A percentile compares a stretch with the other conserved stretches of the same genome.
These are phyloP conservation scores for Penicillium sp. DNA, from an alignment of 2,329 filamentous ascomycete genomes.

Conservation along the genomic window DNA sequence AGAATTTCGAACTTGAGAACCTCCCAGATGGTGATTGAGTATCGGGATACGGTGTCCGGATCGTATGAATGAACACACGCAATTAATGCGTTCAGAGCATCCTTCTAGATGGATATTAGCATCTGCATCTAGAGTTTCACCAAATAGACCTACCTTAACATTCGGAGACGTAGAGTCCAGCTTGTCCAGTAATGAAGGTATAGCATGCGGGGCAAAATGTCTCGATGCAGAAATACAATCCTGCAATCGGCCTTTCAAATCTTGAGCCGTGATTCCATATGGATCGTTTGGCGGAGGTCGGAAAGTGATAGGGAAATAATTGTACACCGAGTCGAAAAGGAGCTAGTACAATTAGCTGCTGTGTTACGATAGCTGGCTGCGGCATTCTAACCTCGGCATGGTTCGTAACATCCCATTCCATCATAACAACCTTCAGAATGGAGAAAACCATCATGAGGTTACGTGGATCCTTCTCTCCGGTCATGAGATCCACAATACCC, in stretches of 20 bases:
- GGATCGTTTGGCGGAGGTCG: slow-evolving; percentile 68
- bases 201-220: slow-evolving; percentile 65
- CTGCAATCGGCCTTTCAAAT: slow-evolving; percentile 64
- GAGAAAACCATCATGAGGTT: slow-evolving; percentile 73
- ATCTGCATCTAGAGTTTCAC: background rate
- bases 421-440: slow-evolving; percentile 65
- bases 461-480: slow-evolving; percentile 68
- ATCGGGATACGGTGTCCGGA: slow-evolving; percentile 59
- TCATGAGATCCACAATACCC: slow-evolving; percentile 64
- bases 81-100: slow-evolving; percentile 64
- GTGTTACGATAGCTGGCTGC: background rate
- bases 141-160: slow-evolving; percentile 55
- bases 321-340: slow-evolving; percentile 69
- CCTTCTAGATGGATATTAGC: slow-evolving; percentile 47
- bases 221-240: slow-evolving; percentile 64
- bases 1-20: slow-evolving; percentile 69
- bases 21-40: slow-evolving; percentile 68
- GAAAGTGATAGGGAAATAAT: slow-evolving; percentile 73
- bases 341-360: slow-evolving; percentile 32
- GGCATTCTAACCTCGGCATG: slow-evolving; percentile 55
- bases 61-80: slow-evolving; percentile 63
- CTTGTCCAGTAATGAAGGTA: slow-evolving; percentile 68
- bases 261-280: slow-evolving; percentile 68
- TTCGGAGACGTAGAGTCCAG: slow-evolving; percentile 68
- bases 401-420: slow-evolving; percentile 65